Evolutionary conservation across 1,284 basidiomycete genomes (phyloP).

Genomic region (Sanguinoderma infundibulare): DNA sequence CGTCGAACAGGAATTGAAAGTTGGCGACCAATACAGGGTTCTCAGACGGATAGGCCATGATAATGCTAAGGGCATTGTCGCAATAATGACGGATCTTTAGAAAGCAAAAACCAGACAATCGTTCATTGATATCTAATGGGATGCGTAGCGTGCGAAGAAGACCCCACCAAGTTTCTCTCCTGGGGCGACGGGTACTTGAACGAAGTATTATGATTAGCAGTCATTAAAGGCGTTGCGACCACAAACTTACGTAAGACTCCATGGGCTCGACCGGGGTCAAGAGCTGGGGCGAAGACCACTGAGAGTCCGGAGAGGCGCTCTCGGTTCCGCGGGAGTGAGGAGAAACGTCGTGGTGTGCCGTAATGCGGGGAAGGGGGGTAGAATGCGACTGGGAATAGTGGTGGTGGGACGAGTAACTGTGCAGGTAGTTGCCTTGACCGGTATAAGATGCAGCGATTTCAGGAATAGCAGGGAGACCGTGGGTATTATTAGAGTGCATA

Average conservation of each 20-base stretch:
- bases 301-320: constrained; percentile 26
- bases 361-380: constrained; percentile 29
- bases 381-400: constrained; percentile 47
- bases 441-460: constrained; percentile 49
- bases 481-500: constrained; percentile 42
- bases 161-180: constrained; percentile 57
- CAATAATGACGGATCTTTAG: constrained; percentile 44
- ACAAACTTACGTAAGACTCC: constrained; percentile 63
- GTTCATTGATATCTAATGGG: constrained; percentile 55
- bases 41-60: constrained; percentile 41
- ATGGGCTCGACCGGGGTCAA: constrained; percentile 50
- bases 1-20: constrained; percentile 37
- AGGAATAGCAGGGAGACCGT: constrained; percentile 58
- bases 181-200: constrained; percentile 47
- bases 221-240: neutral
- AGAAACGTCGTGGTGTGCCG: constrained; percentile 29
- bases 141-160: constrained; percentile 47
- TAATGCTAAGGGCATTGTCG: constrained; percentile 41
- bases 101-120: constrained; percentile 36
- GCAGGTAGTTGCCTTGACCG: constrained; percentile 29
- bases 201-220: neutral
- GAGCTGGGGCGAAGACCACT: constrained; percentile 35
- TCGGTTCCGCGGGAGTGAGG: constrained; percentile 26
- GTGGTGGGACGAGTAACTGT: constrained; percentile 54
- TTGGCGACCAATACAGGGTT: constrained; percentile 37